Evolutionary conservation across 1,284 basidiomycete species (phyloP).

Genomic region (Ganoderma multipileum): DNA sequence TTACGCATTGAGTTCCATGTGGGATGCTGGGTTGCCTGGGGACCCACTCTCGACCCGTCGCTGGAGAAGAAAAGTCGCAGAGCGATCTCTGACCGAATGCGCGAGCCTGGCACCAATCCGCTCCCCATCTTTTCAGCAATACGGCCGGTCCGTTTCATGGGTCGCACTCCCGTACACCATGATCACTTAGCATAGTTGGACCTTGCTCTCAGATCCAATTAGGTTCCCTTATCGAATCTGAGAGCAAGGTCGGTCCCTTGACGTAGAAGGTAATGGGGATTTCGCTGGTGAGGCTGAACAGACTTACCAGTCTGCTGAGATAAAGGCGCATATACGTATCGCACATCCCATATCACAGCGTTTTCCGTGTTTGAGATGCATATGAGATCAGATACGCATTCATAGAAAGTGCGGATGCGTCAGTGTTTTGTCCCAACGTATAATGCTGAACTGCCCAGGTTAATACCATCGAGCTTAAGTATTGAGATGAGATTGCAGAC

Average conservation of each 20-base stretch:
- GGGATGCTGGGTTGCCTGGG: neutral
- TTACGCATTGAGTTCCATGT: neutral
- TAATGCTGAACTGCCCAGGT: neutral
- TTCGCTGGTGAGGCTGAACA: too few relatives aligned
- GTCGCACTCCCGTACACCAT: neutral
- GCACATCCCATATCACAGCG: neutral
- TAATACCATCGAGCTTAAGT: neutral
- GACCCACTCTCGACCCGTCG: too few relatives aligned
- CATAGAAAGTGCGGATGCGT: neutral
- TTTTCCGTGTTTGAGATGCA: neutral
- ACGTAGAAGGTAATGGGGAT: too few relatives aligned
- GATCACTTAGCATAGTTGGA: neutral
- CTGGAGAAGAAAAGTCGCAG: too few relatives aligned
- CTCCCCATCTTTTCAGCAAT: too few relatives aligned
- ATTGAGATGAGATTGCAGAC: neutral
- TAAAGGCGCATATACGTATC: neutral
- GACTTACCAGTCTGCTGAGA: too few relatives aligned
- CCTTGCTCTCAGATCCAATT: too few relatives aligned
- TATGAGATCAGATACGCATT: neutral
- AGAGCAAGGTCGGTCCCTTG: too few relatives aligned
- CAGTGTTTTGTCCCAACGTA: neutral
- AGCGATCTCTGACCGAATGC: too few relatives aligned
- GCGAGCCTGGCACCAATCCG: too few relatives aligned
- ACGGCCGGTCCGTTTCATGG: too few relatives aligned
- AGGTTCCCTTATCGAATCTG: too few relatives aligned